Evolutionary conservation across 352 stramenopile genomes (phyloP).

Genomic region (Plasmopara viticola): DNA sequence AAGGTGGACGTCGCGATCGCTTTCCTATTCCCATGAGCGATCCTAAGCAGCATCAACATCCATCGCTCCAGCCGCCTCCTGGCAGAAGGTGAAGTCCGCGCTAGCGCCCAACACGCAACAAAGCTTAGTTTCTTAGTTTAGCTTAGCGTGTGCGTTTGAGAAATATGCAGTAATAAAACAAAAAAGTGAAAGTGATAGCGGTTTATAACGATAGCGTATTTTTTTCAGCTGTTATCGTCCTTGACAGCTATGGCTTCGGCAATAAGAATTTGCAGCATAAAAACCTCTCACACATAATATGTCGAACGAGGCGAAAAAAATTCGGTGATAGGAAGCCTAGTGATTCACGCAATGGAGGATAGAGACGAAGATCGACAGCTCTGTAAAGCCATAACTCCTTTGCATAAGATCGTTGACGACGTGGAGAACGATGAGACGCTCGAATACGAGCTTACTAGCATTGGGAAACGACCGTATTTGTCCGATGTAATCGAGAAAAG

Average conservation of each 20-base stretch:
- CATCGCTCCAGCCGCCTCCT: slow-evolving; percentile 59
- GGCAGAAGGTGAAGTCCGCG: slow-evolving; percentile 46
- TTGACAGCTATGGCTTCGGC: no score
- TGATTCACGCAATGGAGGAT: slow-evolving; percentile 32
- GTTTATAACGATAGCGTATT: no score
- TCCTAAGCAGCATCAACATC: slow-evolving; percentile 66
- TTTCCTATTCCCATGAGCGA: slow-evolving; percentile 73
- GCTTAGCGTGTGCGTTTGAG: slow-evolving; percentile 29
- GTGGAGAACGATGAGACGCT: slow-evolving; percentile 29
- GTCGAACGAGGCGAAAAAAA: no score
- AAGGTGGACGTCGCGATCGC: slow-evolving; percentile 47
- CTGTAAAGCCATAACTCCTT: slow-evolving; percentile 14
- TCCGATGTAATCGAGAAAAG: slow-evolving; percentile 39
- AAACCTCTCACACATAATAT: no score
- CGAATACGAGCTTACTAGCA: slow-evolving; percentile 36
- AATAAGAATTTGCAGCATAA: no score
- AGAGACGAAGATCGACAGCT: slow-evolving; percentile 31
- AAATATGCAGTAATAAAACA: slow-evolving; percentile 3
- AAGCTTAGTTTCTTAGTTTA: slow-evolving; percentile 27
- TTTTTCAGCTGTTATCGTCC: no score
- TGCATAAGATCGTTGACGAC: slow-evolving; percentile 32
- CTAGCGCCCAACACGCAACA: slow-evolving; percentile 19
- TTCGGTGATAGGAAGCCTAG: no score
- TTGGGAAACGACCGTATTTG: slow-evolving; percentile 35
- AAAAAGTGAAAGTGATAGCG: no score